Percentiles rank a stretch among this genome's conserved stretches.
Conservation (phyloP, 108 stramenopile species). For the Cyclostephanos invisitatus region DNA sequence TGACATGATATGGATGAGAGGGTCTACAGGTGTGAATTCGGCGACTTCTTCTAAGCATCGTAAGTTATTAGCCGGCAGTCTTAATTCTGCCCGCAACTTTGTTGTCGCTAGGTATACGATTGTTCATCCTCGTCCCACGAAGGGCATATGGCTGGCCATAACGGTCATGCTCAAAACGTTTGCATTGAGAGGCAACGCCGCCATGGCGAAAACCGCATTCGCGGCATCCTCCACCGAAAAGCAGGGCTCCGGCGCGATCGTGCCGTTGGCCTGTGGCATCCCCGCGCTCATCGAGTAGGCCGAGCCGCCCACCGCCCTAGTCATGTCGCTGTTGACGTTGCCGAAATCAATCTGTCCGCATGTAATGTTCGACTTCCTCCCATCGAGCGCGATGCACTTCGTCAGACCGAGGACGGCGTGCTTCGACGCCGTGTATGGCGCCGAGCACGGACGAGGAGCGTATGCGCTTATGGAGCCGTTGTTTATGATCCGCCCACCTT, state of each 20-base stretch:
- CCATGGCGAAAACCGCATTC: conserved; percentile 71
- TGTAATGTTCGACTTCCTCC: conserved; percentile 56
- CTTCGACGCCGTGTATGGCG: conserved; percentile 80
- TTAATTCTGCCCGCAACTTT: background rate
- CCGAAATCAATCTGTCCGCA: conserved; percentile 78
- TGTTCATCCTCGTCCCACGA: conserved; percentile 72
- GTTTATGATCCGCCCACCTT: conserved; percentile 79
- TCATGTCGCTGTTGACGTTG: conserved; percentile 65
- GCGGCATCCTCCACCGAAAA: conserved; percentile 74
- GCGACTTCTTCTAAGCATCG: too few relatives aligned
- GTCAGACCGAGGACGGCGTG: conserved; percentile 74
- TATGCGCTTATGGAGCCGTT: conserved; percentile 72
- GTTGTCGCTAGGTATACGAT: background rate
- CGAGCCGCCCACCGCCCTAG: conserved; percentile 25
- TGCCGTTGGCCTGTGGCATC: conserved; percentile 68
- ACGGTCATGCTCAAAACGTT: conserved; percentile 80
- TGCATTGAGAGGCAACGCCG: conserved; percentile 59
- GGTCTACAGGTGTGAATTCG: background rate
- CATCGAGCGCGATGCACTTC: conserved; percentile 72
- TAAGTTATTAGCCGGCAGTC: background rate
- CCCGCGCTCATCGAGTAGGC: conserved; percentile 46
- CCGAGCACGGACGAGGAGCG: conserved; percentile 69
- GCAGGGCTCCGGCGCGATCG: conserved; percentile 52
- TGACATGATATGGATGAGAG: conserved; percentile 48
- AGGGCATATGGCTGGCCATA: conserved; percentile 71